Base-by-base conservation (phyloP, 371 early-diverging fungal genomes). In the Mortierella sp. region DNA sequence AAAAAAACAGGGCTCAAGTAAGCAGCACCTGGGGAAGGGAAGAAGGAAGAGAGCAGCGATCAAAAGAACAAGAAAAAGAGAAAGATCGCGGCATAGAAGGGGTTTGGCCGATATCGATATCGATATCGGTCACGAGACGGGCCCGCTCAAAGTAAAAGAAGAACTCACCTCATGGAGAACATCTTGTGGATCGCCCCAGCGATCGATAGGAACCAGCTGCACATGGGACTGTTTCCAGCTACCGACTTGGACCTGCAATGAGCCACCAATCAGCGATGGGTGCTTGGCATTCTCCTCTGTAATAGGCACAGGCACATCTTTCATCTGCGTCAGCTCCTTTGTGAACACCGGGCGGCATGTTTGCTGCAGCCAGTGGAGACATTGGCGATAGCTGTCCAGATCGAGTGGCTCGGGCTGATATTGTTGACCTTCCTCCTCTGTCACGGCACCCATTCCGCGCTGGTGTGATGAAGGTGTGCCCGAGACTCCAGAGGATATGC, bases 301-400 rank as follows among this genome's bases (percentile, higher is more conserved):
- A 72, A 86, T 86, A 11, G 83, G 87, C 5, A 82, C 83, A 44
- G 83, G 80, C 8, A 86, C 78, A 24, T 45, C 44, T 7, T 38
- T 78, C 16, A 78, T 5, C 26, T 82, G 58, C 3, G 72, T 38
- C 24, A 86, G 52, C 58, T 86, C 87, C 48, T 82, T 86, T 76
- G 82, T 78, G 58, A 86, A 82, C 42, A 86, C 83, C 19, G 87
- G 87, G 10, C 87, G 82, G 54, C 87, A 86, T 4, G 87, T 86
- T 57, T 86, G 87, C 38, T 86, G 87, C 28, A 86, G 74, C 87
- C 87, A 86, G 26, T 86, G 83, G 6, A 86, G 80, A 38, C 74
- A 77, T 42, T 82, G 83, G 60, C 87, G 87, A 52, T 86, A 82
- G 42, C 34, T 72, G 8, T 86, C 82, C 16, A 82, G 54, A 68